Evolutionary conservation across 2,329 filamentous ascomycete genomes (phyloP).

Genomic region (Diatrype stigma): DNA sequence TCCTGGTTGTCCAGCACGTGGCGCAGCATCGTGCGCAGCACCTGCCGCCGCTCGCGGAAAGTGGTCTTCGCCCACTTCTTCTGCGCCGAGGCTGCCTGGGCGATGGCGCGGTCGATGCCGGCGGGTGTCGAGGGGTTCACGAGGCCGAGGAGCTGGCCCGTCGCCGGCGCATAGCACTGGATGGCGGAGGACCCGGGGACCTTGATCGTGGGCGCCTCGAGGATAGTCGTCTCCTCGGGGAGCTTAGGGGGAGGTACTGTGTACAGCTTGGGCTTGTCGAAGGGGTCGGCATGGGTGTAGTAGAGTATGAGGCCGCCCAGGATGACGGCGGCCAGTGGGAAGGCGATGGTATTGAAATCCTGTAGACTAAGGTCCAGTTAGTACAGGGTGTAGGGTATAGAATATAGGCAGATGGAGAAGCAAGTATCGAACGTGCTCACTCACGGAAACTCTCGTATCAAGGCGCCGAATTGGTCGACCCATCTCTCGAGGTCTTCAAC

Average conservation of each 20-base stretch:
- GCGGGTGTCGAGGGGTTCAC: slow-evolving; percentile 72
- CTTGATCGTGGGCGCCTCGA: slow-evolving; percentile 60
- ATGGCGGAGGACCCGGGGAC: slow-evolving; percentile 63
- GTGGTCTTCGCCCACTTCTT: slow-evolving; percentile 70
- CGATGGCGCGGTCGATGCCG: slow-evolving; percentile 75
- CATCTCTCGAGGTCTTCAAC: slow-evolving; percentile 22
- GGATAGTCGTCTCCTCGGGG: slow-evolving; percentile 51
- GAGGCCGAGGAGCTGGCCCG: slow-evolving; percentile 74
- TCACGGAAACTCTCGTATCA: slow-evolving; percentile 25
- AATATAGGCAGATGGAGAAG: no score
- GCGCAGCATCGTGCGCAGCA: slow-evolving; percentile 76
- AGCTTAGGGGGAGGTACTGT: slow-evolving; percentile 58
- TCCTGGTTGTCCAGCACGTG: slow-evolving; percentile 87
- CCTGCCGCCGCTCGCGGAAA: slow-evolving; percentile 71
- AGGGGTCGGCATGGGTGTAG: slow-evolving; percentile 16
- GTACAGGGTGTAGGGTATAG: no score
- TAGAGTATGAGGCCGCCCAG: slow-evolving; percentile 20
- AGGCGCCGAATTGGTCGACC: slow-evolving; percentile 17
- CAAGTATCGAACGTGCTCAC: neutral
- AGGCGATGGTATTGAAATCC: slow-evolving; percentile 13
- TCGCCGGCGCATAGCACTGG: slow-evolving; percentile 86
- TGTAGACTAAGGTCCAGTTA: slow-evolving; percentile 4
- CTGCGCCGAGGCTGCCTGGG: slow-evolving; percentile 71
- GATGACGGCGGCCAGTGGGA: slow-evolving; percentile 14
- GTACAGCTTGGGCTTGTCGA: slow-evolving; percentile 50